These are phyloP conservation scores for Magnaporthiopsis incrustans DNA, from an alignment of 2,329 filamentous ascomycete genomes.

Conservation along the genomic window DNA sequence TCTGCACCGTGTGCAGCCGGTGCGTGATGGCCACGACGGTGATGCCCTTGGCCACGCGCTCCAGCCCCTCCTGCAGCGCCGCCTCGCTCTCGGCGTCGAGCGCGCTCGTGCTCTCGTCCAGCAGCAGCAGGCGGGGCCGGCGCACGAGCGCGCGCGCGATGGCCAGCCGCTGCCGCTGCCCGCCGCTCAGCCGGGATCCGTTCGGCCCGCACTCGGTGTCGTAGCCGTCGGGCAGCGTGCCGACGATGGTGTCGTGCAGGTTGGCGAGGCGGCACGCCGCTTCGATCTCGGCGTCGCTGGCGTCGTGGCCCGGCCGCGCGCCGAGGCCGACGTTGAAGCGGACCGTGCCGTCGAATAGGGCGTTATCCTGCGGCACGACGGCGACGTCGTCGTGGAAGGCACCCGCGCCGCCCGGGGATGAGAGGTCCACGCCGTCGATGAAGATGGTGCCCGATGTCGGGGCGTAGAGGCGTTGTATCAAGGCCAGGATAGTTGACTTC, in stretches of 20 bases:
- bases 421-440: conserved; percentile 39
- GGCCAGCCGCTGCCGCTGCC: conserved; percentile 48
- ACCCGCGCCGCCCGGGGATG: conserved; percentile 9
- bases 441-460: conserved; percentile 39
- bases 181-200: conserved; percentile 32
- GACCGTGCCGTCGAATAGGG: conserved; percentile 39
- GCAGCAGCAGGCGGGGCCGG: conserved; percentile 45
- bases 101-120: conserved; percentile 50
- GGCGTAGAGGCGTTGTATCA: conserved; percentile 46
- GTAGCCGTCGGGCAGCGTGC: conserved; percentile 39
- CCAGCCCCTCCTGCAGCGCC: conserved; percentile 40
- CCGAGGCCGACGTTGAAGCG: conserved; percentile 39
- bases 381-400: conserved; percentile 33
- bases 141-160: conserved; percentile 48
- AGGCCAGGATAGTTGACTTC: conserved; percentile 38
- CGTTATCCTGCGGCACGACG: conserved; percentile 51
- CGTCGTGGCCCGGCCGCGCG: conserved; percentile 9
- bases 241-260: conserved; percentile 38
- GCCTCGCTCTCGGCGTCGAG: conserved; percentile 46
- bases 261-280: conserved; percentile 39
- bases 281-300: conserved; percentile 26
- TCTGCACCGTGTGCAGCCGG: conserved; percentile 34
- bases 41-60: conserved; percentile 32
- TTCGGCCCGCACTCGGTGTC: conserved; percentile 49
- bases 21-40: conserved; percentile 41